Evolutionary conservation across 2,329 filamentous ascomycete species (phyloP).

Genomic region (Fusarium sp.): DNA sequence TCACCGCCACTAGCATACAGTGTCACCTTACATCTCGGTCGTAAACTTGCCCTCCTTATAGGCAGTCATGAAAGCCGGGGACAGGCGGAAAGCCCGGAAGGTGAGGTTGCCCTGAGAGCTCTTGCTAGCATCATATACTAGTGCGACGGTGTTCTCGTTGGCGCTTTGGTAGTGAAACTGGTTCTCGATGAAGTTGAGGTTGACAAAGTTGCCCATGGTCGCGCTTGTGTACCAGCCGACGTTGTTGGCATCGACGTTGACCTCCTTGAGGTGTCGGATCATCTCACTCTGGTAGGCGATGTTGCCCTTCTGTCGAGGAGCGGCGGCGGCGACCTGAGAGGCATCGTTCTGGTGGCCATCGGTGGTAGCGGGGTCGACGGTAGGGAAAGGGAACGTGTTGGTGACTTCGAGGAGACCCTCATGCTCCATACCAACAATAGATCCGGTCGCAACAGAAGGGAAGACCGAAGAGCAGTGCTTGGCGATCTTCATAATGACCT

Average conservation of each 20-base stretch:
- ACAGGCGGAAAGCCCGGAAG: slow-evolving; percentile 89
- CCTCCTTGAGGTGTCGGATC: slow-evolving; percentile 95
- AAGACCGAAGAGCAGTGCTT: slow-evolving; percentile 91
- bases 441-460: slow-evolving; percentile 88
- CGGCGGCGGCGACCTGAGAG: slow-evolving; percentile 81
- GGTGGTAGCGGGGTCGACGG: slow-evolving; percentile 73
- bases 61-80: slow-evolving; percentile 84
- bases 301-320: slow-evolving; percentile 92
- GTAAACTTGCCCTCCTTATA: slow-evolving; percentile 99
- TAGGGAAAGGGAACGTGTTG: slow-evolving; percentile 94
- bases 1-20: neutral
- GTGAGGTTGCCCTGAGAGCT: slow-evolving; percentile 92
- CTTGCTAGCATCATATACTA: slow-evolving; percentile 95
- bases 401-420: slow-evolving; percentile 86
- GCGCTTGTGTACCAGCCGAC: slow-evolving; percentile 99
- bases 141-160: slow-evolving; percentile 85
- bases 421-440: slow-evolving; percentile 92
- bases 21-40: slow-evolving; percentile 78
- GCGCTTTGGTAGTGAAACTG: slow-evolving; percentile 97
- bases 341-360: slow-evolving; percentile 80
- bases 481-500: slow-evolving; percentile 98
- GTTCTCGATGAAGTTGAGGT: slow-evolving; percentile 95
- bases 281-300: slow-evolving; percentile 91
- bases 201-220: slow-evolving; percentile 98
- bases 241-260: slow-evolving; percentile 98